Evolutionary conservation across 192 early-diverging fungal species (phyloP).

Genomic region (Geranomyces michiganensis): DNA sequence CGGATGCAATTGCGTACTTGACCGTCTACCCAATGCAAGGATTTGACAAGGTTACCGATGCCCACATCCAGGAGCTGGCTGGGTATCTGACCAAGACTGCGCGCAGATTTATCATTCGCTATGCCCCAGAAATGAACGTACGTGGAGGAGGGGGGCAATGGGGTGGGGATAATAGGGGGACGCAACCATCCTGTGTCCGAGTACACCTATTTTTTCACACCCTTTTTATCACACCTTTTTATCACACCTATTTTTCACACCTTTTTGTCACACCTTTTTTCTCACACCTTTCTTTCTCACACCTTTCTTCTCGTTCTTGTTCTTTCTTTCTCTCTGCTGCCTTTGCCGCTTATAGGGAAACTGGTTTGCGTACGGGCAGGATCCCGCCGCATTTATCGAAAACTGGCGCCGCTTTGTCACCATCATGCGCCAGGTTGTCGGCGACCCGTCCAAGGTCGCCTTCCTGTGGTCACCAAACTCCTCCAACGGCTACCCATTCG

Average conservation of each 20-base stretch:
- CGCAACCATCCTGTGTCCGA: no score
- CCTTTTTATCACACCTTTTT: no score
- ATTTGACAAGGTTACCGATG: conserved; percentile 35
- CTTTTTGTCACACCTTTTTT: no score
- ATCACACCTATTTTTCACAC: no score
- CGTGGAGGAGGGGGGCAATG: no score
- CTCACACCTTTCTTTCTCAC: no score
- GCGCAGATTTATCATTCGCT: conserved; percentile 39
- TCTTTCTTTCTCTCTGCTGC: not conserved
- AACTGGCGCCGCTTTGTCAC: conserved; percentile 29
- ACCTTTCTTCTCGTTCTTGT: no score
- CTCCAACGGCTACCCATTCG: conserved; percentile 47
- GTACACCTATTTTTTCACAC: no score
- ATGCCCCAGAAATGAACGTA: conserved; percentile 51
- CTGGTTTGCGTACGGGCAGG: conserved; percentile 45
- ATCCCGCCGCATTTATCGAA: conserved; percentile 33
- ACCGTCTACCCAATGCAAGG: conserved; percentile 47
- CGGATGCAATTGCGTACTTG: conserved; percentile 43
- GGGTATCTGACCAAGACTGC: conserved; percentile 7
- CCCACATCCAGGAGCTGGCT: conserved; percentile 7
- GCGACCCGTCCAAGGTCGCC: conserved; percentile 25
- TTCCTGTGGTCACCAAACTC: conserved; percentile 47
- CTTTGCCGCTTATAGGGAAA: conserved; percentile 27
- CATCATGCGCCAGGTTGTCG: conserved; percentile 7
- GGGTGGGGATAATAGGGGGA: no score